phyloP scores from a whole-genome alignment of 2,329 filamentous ascomycete genomes.

The Pseudocercospora musae region DNA sequence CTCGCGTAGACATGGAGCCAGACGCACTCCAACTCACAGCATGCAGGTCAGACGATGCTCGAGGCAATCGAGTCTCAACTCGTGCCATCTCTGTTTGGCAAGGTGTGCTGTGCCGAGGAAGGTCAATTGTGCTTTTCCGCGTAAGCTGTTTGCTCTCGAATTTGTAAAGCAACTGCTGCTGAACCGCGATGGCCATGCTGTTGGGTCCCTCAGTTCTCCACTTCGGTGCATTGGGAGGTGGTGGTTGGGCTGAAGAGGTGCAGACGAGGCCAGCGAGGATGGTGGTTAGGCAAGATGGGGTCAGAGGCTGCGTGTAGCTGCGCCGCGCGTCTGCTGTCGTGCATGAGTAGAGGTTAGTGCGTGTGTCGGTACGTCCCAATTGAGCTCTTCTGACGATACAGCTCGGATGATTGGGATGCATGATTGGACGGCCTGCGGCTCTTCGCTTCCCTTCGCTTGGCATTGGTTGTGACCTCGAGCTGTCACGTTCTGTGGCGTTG shows the following conservation, averaged over 20 bases:
- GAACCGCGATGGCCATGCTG: not conserved
- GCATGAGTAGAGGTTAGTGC: not conserved
- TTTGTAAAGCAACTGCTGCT: not conserved
- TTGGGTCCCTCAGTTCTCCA: not conserved
- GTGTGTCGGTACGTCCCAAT: not conserved
- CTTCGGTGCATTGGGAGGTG: not conserved
- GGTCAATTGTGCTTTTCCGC: not conserved
- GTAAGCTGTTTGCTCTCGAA: not conserved
- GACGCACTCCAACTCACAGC: not conserved
- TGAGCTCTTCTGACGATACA: not conserved
- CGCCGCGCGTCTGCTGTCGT: not conserved
- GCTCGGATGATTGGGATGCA: not conserved
- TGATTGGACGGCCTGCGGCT: not conserved
- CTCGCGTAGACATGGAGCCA: not conserved
- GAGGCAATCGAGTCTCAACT: not conserved
- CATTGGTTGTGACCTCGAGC: not conserved
- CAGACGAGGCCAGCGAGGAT: no score
- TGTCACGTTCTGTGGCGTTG: not conserved
- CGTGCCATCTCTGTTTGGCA: not conserved
- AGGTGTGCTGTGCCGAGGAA: not conserved
- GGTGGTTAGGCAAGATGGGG: not conserved
- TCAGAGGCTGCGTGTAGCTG: not conserved
- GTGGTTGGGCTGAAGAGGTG: not conserved
- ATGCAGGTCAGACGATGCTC: not conserved
- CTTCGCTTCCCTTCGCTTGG: no score